These are phyloP conservation scores for Cutaneotrichosporon sp. DNA, from an alignment of 1,284 basidiomycete genomes.

Conservation along the genomic window DNA sequence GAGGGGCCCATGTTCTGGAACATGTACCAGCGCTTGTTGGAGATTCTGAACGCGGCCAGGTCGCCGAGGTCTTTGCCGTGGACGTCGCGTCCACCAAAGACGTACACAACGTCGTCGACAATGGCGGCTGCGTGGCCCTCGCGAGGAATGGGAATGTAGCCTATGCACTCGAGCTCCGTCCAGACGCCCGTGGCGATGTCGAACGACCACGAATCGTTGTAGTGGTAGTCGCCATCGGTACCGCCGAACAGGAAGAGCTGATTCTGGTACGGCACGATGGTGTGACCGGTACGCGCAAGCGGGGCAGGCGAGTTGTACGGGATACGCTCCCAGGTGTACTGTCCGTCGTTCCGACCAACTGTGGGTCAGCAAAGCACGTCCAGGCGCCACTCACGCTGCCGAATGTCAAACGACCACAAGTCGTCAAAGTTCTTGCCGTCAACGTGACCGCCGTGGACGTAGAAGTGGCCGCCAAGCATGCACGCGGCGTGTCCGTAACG, in stretches of 20 bases:
- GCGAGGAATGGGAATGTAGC: slow-evolving; percentile 92
- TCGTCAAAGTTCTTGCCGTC: slow-evolving; percentile 94
- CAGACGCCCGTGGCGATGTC: slow-evolving; percentile 80
- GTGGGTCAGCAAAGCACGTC: slow-evolving; percentile 6
- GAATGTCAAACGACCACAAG: slow-evolving; percentile 95
- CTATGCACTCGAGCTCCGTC: slow-evolving; percentile 94
- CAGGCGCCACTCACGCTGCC: slow-evolving; percentile 67
- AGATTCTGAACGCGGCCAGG: slow-evolving; percentile 94
- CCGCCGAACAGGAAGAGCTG: slow-evolving; percentile 95
- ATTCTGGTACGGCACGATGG: slow-evolving; percentile 81
- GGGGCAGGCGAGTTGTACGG: slow-evolving; percentile 21
- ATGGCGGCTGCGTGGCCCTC: slow-evolving; percentile 97
- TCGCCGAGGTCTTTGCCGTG: slow-evolving; percentile 96
- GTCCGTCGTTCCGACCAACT: slow-evolving; percentile 23
- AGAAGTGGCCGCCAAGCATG: slow-evolving; percentile 89
- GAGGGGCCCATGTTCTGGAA: slow-evolving; percentile 99
- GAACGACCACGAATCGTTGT: slow-evolving; percentile 99
- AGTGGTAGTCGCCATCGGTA: slow-evolving; percentile 97
- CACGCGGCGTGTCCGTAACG: slow-evolving; percentile 95
- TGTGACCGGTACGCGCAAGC: slow-evolving; percentile 80
- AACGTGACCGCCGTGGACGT: slow-evolving; percentile 97
- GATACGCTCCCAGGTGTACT: slow-evolving; percentile 68
- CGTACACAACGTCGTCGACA: slow-evolving; percentile 97
- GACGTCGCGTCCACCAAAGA: slow-evolving; percentile 95
- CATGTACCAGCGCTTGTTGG: slow-evolving; percentile 90